Conservation (phyloP, 2,329 filamentous ascomycete genomes). For the Aspergillus udagawae region DNA sequence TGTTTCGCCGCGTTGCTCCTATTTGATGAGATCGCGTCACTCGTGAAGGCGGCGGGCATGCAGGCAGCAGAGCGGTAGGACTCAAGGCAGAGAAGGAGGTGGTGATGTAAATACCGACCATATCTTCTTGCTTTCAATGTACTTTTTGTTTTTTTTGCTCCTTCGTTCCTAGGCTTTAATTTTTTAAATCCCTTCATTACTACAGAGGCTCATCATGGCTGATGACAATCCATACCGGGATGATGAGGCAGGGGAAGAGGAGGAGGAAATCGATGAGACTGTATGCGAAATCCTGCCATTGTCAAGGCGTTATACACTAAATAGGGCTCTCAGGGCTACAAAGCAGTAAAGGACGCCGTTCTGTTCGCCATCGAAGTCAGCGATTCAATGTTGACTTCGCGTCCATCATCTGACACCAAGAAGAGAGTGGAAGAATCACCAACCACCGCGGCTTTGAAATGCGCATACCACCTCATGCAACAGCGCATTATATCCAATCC, state of each 20-base stretch:
- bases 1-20: constrained; percentile 24
- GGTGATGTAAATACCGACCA: not conserved
- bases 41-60: not conserved
- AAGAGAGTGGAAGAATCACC: constrained; percentile 76
- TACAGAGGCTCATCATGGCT: constrained; percentile 24
- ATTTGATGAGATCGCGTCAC: constrained; percentile 21
- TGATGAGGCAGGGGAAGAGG: constrained; percentile 42
- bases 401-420: constrained; percentile 62
- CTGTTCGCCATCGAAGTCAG: constrained; percentile 93
- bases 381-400: constrained; percentile 73
- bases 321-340: constrained; percentile 65
- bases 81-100: not conserved
- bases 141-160: not conserved
- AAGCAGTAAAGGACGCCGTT: constrained; percentile 94
- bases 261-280: constrained; percentile 45
- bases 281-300: constrained; percentile 21
- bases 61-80: constrained; percentile 21
- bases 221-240: constrained; percentile 35
- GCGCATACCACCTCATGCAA: constrained; percentile 92
- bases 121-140: not conserved
- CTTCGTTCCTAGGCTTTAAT: not conserved
- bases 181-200: not conserved
- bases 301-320: not conserved
- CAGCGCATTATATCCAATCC: constrained; percentile 97
- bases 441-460: constrained; percentile 81